phyloP scores from a whole-genome alignment of 2,329 filamentous ascomycete species.

The Fonsecaea pedrosoi region DNA sequence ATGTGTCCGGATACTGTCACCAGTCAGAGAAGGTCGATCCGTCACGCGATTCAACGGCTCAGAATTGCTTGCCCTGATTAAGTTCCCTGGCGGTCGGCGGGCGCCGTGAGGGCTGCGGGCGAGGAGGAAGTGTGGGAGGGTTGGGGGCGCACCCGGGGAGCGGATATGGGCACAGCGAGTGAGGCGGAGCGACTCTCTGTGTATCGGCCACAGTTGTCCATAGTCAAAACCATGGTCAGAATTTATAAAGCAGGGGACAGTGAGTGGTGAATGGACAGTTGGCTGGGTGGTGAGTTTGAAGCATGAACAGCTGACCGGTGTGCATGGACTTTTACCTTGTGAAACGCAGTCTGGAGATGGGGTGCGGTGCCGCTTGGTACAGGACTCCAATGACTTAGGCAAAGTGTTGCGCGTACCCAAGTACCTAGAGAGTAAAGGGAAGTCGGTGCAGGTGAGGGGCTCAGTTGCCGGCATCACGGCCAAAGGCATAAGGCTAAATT shows the following conservation, averaged over 20 bases:
- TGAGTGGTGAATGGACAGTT: neutral
- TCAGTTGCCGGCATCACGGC: conserved; percentile 6
- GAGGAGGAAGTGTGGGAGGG: neutral
- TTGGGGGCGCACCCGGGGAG: neutral
- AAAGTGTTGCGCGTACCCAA: too few relatives aligned
- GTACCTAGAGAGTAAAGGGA: neutral
- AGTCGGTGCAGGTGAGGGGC: neutral
- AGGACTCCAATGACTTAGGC: too few relatives aligned
- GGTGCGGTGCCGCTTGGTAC: neutral
- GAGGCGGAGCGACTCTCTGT: conserved; percentile 1
- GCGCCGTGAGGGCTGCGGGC: neutral
- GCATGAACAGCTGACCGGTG: conserved; percentile 1
- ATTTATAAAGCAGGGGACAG: neutral
- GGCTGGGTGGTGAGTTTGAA: neutral
- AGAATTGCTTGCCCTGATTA: neutral
- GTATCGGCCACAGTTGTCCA: neutral
- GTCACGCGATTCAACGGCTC: conserved; percentile 19
- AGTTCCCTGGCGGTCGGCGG: neutral
- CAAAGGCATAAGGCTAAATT: conserved; percentile 19
- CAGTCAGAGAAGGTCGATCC: conserved; percentile 20
- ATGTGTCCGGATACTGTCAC: conserved; percentile 1
- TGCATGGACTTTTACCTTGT: neutral
- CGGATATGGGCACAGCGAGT: neutral
- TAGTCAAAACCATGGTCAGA: neutral
- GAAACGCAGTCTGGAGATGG: neutral